Evolutionary conservation across 228 moss, liverwort and hornwort genomes (phyloP).

Genomic region (Sphagnum magellanicum): DNA sequence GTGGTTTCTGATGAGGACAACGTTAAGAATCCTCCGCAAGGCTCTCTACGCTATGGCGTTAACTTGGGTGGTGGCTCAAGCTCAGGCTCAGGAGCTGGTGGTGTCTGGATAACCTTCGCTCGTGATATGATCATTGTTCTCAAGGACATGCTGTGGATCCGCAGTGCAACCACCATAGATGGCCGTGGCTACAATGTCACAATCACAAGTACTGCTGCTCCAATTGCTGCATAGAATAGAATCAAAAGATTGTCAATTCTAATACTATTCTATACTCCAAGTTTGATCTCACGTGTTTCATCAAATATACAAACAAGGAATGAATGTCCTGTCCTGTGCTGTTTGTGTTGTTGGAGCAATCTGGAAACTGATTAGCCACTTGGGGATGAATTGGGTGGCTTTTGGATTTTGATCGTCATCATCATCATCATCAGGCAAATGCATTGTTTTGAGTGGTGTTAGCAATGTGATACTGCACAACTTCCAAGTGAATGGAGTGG

Average conservation of each 20-base stretch:
- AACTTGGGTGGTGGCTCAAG: slow-evolving; percentile 27
- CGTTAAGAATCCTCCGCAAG: slow-evolving; percentile 30
- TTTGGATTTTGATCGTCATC: too few relatives aligned
- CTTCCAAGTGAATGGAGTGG: slow-evolving; percentile 52
- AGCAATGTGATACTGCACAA: slow-evolving; percentile 81
- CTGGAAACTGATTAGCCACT: too few relatives aligned
- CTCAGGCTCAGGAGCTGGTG: slow-evolving; percentile 36
- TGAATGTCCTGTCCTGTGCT: too few relatives aligned
- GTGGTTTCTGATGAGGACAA: slow-evolving; percentile 51
- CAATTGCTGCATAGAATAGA: too few relatives aligned
- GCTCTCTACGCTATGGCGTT: slow-evolving; percentile 63
- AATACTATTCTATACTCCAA: too few relatives aligned
- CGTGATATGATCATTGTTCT: slow-evolving; percentile 43
- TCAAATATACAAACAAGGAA: too few relatives aligned
- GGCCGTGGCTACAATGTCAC: slow-evolving; percentile 64
- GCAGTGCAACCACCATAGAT: slow-evolving; percentile 76
- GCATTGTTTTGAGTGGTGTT: slow-evolving; percentile 31
- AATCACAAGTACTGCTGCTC: slow-evolving; percentile 24
- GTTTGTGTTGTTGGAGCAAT: too few relatives aligned
- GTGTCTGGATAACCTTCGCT: slow-evolving; percentile 72
- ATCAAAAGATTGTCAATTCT: too few relatives aligned
- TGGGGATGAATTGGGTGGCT: too few relatives aligned
- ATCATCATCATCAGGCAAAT: slow-evolving; percentile 25
- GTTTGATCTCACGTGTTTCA: too few relatives aligned
- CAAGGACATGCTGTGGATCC: slow-evolving; percentile 70